Evolutionary conservation across 352 stramenopile genomes (phyloP), one percentile per base, ranked within the genome.

Genomic region (Globisporangium perplexum): DNA sequence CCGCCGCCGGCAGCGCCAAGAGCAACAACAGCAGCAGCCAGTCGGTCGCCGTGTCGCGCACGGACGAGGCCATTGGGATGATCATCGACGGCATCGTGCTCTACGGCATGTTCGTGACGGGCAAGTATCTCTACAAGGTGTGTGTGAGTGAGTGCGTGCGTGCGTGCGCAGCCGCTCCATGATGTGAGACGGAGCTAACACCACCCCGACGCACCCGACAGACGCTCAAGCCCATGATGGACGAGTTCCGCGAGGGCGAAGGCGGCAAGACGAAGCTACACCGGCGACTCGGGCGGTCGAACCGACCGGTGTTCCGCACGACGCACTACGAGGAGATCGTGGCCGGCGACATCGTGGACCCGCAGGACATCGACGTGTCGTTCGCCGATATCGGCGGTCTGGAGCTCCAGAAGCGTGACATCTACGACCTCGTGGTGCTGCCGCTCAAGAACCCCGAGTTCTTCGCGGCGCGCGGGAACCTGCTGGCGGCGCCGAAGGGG

Each of bases 351-450:
- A 92, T 98, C 18, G 83, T 98, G 41, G 93, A 98, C 71, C 90
- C 93, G 18, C 65, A 88, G 42, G 89, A 98, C 63, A 92, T 98
- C 31, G 69, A 86, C 53, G 83, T 94, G 18, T 77, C 72, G 20
- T 99, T 98, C 75, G 71, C 76, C n/a, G 93, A 98, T 66, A 98
- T 99, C 62, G 96, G 95, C 26, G 96, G 96, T 0, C 74, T 99
- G n/a, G 90, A 98, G 66, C 74, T 91, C 18, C 92, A 98, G 59
- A 98, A 98, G 70, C 77, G 89, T 48, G 95, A 98, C 69, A 95
- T 99, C 57, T 88, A 97, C 63, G 94, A 99, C 60, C 73, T 98
- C 28, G 92, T 98, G 6, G 88, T 99, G 74, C 71, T 98, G 35
- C 87, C 86, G 30, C 76, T 98, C 31, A 74, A 96, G 52, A 82